phyloP scores from a whole-genome alignment of 495 filamentous ascomycete genomes.

The Penicillium psychrofluorescens region DNA sequence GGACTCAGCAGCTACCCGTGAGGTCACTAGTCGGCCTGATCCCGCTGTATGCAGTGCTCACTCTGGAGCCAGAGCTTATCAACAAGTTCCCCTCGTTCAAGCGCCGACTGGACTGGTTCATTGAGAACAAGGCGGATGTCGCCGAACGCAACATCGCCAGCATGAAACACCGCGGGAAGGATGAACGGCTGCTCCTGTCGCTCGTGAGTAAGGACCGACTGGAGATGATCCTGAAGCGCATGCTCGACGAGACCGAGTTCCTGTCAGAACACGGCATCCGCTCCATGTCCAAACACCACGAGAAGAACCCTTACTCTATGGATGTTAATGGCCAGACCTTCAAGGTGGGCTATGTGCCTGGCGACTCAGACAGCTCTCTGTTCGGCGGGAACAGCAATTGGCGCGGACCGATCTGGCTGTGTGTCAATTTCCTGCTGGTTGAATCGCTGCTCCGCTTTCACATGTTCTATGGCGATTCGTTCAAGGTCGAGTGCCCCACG shows the following conservation, averaged over 20 bases:
- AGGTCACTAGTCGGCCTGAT: slow-evolving; percentile 89
- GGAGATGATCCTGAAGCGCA: slow-evolving; percentile 75
- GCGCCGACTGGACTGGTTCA: slow-evolving; percentile 85
- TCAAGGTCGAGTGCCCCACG: slow-evolving; percentile 88
- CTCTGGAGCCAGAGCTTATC: slow-evolving; percentile 87
- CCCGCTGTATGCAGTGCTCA: slow-evolving; percentile 84
- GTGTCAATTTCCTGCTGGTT: slow-evolving; percentile 90
- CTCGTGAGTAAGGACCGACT: slow-evolving; percentile 86
- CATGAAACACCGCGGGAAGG: slow-evolving; percentile 82
- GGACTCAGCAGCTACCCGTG: slow-evolving; percentile 86
- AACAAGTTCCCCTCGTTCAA: slow-evolving; percentile 92
- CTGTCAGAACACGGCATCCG: slow-evolving; percentile 84
- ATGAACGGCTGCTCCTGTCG: slow-evolving; percentile 73
- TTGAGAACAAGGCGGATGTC: slow-evolving; percentile 74
- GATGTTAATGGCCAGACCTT: slow-evolving; percentile 90
- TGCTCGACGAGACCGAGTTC: slow-evolving; percentile 94
- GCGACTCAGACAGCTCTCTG: slow-evolving; percentile 86
- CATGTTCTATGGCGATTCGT: slow-evolving; percentile 84
- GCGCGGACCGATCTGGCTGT: slow-evolving; percentile 90
- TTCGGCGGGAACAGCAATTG: slow-evolving; percentile 98
- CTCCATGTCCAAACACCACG: slow-evolving; percentile 88
- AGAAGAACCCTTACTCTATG: slow-evolving; percentile 88
- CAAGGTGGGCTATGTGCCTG: slow-evolving; percentile 82
- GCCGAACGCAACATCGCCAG: slow-evolving; percentile 89
- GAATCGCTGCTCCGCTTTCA: slow-evolving; percentile 89